Base-by-base conservation (phyloP, 2,329 filamentous ascomycete species). In the Colletotrichum tabaci region DNA sequence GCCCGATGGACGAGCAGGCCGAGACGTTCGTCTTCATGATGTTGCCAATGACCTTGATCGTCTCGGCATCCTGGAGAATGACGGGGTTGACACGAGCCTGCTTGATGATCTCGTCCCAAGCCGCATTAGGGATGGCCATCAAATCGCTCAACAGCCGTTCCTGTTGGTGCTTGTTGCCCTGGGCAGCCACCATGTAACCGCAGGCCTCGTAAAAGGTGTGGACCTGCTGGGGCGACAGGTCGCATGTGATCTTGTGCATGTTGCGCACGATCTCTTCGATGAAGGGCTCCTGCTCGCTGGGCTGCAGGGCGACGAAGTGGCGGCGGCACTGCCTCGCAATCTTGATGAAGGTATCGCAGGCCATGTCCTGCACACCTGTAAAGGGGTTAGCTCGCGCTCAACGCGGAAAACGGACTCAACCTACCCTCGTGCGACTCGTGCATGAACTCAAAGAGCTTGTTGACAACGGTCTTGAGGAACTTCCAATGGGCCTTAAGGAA, bases 1-100 rank as follows among this genome's bases (percentile, higher is more conserved):
- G 91, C 44, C 97, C 96, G 70, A 99, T 96, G 0, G 96, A 98
- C 46, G 94, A 94, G 82, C 96, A 99, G 46, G 96, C 96, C n/a
- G 97, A 96, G 5, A 99, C 96, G 77, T 99, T 99, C 0, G 96
- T 99, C 89, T 99, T 99, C 96, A 99, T 99, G 80, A 99, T 98
- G 84, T 99, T 99, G 75, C 96, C 96, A 74, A 99, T 95, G 76
- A 99, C 92, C 86, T 99, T 99, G 85, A 99, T 98, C 0, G 95
- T 97, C 76, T 99, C 95, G 13, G 92, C 87, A 78, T 98, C 95
- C 81, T 98, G 94, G 15, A 99, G 87, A 75, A 96, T 95, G 26
- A 91, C 88, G 0, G 96, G 94, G 79, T 98, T 92, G 73, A 92
- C 88, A 66, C 94, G 96, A 30, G 96, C 96, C 79, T 93, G 90